These are phyloP conservation scores for Cutaneotrichosporon mucoides DNA, from an alignment of 1,284 basidiomycete species.

Conservation along the genomic window DNA sequence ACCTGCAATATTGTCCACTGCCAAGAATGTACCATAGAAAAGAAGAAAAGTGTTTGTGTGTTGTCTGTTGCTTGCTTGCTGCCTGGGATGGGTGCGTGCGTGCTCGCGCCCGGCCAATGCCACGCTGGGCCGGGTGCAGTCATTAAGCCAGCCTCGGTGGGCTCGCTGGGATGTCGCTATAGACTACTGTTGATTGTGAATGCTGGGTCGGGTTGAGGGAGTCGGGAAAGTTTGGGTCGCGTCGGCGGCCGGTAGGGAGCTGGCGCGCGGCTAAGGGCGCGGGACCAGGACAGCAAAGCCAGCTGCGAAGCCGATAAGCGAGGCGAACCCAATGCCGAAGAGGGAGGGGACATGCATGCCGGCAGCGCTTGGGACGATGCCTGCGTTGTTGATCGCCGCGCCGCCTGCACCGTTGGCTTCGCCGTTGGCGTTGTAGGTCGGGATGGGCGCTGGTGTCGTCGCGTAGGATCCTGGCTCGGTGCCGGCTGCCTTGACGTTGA, in stretches of 20 bases:
- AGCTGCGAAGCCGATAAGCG: background rate
- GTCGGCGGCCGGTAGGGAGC: too few species aligned
- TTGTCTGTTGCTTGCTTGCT: too few species aligned
- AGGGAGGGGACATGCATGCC: background rate
- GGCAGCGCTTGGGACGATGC: background rate
- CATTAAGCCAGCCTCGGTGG: background rate
- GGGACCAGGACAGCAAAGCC: too few species aligned
- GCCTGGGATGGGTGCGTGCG: background rate
- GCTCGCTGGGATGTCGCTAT: background rate
- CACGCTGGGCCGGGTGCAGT: background rate
- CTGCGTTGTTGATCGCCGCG: background rate
- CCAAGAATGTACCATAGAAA: too few species aligned
- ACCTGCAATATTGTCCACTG: too few species aligned
- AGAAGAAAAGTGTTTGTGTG: too few species aligned
- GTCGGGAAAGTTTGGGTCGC: too few species aligned
- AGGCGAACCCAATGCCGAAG: background rate
- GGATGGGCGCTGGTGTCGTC: background rate
- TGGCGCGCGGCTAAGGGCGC: too few species aligned
- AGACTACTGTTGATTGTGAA: too few species aligned
- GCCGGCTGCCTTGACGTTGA: constrained; percentile 15
- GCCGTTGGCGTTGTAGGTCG: background rate
- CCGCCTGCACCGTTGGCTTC: constrained; percentile 1
- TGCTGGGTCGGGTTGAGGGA: too few species aligned
- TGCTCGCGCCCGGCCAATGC: background rate
- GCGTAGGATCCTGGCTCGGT: background rate